Percentiles rank a stretch among this genome's conserved stretches.
Conservation (phyloP, 371 early-diverging fungal species). For the Phascolomyces articulosus region DNA sequence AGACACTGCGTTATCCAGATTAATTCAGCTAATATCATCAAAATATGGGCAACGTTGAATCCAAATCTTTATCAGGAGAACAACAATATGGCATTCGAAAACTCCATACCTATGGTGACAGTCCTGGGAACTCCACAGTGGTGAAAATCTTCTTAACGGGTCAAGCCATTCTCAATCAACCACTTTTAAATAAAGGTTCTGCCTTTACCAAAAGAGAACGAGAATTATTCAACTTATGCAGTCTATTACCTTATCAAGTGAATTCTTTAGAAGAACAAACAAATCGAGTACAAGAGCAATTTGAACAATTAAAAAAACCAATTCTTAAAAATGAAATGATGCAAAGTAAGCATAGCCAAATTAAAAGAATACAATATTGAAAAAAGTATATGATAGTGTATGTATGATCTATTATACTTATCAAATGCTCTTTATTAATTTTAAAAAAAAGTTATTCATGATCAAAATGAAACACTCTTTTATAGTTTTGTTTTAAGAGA, state of each 20-base stretch:
- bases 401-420: too few species aligned
- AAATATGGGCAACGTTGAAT: neutral
- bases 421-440: neutral
- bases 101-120: slow-evolving; percentile 19
- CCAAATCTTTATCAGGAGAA: neutral
- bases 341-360: slow-evolving; percentile 12
- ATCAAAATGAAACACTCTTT: slow-evolving; percentile 36
- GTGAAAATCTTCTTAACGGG: slow-evolving; percentile 10
- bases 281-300: slow-evolving; percentile 11
- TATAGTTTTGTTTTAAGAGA: slow-evolving; percentile 27
- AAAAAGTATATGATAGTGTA: too few species aligned
- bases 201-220: slow-evolving; percentile 31
- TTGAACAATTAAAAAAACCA: slow-evolving; percentile 16
- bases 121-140: slow-evolving; percentile 7
- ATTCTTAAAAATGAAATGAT: slow-evolving; percentile 16
- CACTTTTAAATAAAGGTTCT: slow-evolving; percentile 25
- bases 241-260: slow-evolving; percentile 22
- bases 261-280: slow-evolving; percentile 26
- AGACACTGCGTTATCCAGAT: too few species aligned
- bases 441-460: slow-evolving; percentile 18
- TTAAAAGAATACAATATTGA: too few species aligned
- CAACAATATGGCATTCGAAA: neutral
- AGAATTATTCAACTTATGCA: slow-evolving; percentile 24
- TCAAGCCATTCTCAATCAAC: slow-evolving; percentile 10
- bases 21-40: too few species aligned